These are phyloP conservation scores for Tylopilus sp. DNA, from an alignment of 1,284 basidiomycete species.

Conservation along the genomic window DNA sequence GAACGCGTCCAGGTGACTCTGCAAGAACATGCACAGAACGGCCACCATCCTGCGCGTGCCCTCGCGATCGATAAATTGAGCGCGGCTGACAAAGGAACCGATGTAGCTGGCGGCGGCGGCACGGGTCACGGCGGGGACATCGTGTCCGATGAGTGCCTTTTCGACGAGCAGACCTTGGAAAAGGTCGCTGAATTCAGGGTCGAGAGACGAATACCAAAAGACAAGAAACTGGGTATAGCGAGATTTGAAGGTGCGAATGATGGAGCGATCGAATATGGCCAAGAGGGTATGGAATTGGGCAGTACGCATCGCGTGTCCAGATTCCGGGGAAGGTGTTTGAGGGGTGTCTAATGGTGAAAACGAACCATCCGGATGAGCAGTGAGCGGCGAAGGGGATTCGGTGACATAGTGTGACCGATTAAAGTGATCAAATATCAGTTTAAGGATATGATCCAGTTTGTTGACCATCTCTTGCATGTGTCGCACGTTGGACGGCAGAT, in stretches of 20 bases:
- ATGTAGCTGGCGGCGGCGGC: conserved; percentile 91
- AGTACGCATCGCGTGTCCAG: conserved; percentile 41
- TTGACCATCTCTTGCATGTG: conserved; percentile 84
- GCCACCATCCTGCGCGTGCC: conserved; percentile 76
- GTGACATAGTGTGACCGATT: conserved; percentile 44
- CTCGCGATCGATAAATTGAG: conserved; percentile 79
- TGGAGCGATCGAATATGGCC: conserved; percentile 89
- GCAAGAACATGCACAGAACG: conserved; percentile 84
- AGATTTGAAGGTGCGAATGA: conserved; percentile 94
- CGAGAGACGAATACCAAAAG: conserved; percentile 93
- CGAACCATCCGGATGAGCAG: conserved; percentile 11
- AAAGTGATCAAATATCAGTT: conserved; percentile 83
- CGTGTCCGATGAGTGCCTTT: conserved; percentile 72
- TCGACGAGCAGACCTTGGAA: conserved; percentile 93
- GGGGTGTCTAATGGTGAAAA: conserved; percentile 33
- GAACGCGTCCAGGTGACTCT: conserved; percentile 69
- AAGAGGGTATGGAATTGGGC: conserved; percentile 86
- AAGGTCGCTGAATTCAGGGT: conserved; percentile 86
- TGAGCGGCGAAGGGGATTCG: conserved; percentile 16
- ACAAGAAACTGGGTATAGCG: conserved; percentile 97
- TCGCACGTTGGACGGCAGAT: conserved; percentile 54
- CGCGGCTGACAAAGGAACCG: conserved; percentile 90
- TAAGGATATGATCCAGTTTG: conserved; percentile 89
- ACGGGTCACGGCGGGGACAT: conserved; percentile 69
- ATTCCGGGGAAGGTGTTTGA: conserved; percentile 34